These are phyloP conservation scores for Anastatica hierochuntica DNA, from an alignment of 345 rosid genomes.

Conservation along the genomic window DNA sequence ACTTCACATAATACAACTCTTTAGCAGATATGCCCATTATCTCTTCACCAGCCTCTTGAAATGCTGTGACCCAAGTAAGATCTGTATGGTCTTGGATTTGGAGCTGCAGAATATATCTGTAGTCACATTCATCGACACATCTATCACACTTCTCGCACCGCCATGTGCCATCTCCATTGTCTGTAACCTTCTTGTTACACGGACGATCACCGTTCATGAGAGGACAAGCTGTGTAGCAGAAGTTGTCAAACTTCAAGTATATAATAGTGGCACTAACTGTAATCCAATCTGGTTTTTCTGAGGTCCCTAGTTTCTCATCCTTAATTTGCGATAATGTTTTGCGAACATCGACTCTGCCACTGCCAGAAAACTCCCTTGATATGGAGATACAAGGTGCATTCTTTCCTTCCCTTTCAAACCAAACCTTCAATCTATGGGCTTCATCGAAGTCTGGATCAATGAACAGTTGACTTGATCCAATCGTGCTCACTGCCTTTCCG, in stretches of 20 bases:
- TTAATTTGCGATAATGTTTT: constrained; percentile 72
- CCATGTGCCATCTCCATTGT: constrained; percentile 92
- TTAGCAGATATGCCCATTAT: constrained; percentile 76
- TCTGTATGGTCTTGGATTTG: constrained; percentile 94
- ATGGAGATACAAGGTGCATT: constrained; percentile 46
- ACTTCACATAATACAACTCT: constrained; percentile 53
- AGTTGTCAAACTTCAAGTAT: constrained; percentile 58
- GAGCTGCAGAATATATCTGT: constrained; percentile 71
- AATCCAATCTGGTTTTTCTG: constrained; percentile 92
- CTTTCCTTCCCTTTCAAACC: constrained; percentile 76
- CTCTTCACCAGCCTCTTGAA: constrained; percentile 78
- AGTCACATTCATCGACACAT: constrained; percentile 69
- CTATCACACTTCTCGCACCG: constrained; percentile 74
- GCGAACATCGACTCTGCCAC: constrained; percentile 39
- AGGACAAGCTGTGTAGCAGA: constrained; percentile 92
- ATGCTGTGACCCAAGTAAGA: constrained; percentile 76
- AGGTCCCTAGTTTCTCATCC: constrained; percentile 85
- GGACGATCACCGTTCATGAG: constrained; percentile 61
- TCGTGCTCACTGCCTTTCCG: constrained; percentile 73
- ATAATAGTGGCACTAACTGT: constrained; percentile 50
- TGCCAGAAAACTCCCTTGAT: constrained; percentile 47
- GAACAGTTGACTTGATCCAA: constrained; percentile 57
- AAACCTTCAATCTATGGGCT: constrained; percentile 54
- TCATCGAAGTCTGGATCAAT: constrained; percentile 68
- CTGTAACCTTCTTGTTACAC: constrained; percentile 72